Evolutionary conservation across 768 basidiomycete genomes (phyloP).

Genomic region (Pleurotus giganteus): DNA sequence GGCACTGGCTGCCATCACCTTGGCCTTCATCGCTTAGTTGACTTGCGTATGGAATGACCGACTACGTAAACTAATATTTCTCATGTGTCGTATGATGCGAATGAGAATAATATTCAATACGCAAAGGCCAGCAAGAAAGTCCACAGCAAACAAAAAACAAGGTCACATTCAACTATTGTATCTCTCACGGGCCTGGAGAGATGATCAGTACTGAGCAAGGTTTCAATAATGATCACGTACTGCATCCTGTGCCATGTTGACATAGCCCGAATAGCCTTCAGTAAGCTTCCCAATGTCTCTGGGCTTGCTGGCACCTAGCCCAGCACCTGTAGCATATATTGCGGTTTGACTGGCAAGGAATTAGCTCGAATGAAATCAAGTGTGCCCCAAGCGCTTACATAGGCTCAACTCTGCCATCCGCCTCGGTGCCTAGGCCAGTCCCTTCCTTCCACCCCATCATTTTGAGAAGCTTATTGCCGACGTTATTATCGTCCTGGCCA

Average conservation of each 20-base stretch:
- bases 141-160: not conserved
- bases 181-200: constrained; percentile 31
- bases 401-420: constrained; percentile 86
- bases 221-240: constrained; percentile 33
- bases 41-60: not conserved
- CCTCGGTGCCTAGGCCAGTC: constrained; percentile 76
- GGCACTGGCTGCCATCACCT: not conserved
- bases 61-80: not conserved
- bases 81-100: not conserved
- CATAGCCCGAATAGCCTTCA: constrained; percentile 68
- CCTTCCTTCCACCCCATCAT: constrained; percentile 99
- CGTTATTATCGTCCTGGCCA: constrained; percentile 78
- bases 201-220: not conserved
- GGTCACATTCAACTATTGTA: constrained; percentile 21
- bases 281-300: constrained; percentile 75
- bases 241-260: constrained; percentile 70
- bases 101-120: not conserved
- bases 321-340: constrained; percentile 84
- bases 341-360: constrained; percentile 62
- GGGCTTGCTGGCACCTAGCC: constrained; percentile 90
- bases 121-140: not conserved
- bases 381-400: constrained; percentile 49
- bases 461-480: constrained; percentile 90
- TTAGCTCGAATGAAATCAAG: no score
- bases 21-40: not conserved